Percentiles rank a stretch among this genome's conserved stretches.
Evolutionary conservation across 305 asterid genomes (phyloP).

Genomic region (Solanum hybrid): DNA sequence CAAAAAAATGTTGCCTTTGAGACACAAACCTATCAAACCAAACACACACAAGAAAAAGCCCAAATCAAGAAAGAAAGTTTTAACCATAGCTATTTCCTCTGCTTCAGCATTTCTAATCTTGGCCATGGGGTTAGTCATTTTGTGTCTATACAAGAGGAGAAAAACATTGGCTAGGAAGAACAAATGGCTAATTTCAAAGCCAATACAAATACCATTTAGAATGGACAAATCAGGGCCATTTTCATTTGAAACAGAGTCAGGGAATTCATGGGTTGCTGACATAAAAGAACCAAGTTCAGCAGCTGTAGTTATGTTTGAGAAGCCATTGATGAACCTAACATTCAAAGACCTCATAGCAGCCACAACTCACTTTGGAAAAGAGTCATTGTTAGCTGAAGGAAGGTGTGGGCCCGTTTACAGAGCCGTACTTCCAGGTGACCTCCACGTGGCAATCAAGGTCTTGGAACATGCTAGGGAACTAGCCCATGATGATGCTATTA

Average conservation of each 20-base stretch:
- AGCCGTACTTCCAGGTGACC: slow-evolving; percentile 83
- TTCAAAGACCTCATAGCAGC: slow-evolving; percentile 87
- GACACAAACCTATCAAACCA: slow-evolving; percentile 7
- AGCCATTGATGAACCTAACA: slow-evolving; percentile 83
- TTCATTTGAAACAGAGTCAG: slow-evolving; percentile 81
- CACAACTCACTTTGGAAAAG: slow-evolving; percentile 87
- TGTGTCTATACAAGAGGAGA: slow-evolving; percentile 39
- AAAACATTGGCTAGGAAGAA: slow-evolving; percentile 25
- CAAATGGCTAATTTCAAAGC: slow-evolving; percentile 81
- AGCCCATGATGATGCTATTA: slow-evolving; percentile 47
- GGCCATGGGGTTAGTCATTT: slow-evolving; percentile 2
- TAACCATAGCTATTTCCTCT: slow-evolving; percentile 18
- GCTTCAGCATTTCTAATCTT: slow-evolving; percentile 21
- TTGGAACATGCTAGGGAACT: slow-evolving; percentile 53
- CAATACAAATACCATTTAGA: slow-evolving; percentile 55
- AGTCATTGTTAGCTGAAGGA: slow-evolving; percentile 82
- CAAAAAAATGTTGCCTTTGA: slow-evolving; percentile 20
- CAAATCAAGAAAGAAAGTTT: slow-evolving; percentile 20
- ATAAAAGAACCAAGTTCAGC: slow-evolving; percentile 81
- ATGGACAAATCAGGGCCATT: slow-evolving; percentile 84
- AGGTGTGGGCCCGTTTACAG: slow-evolving; percentile 78
- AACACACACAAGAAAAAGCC: neutral
- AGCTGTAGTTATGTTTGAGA: slow-evolving; percentile 85
- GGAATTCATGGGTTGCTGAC: slow-evolving; percentile 88
- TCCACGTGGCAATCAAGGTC: slow-evolving; percentile 93